Percentiles rank a stretch among this genome's conserved stretches.
Conservation (phyloP, 2,329 filamentous ascomycete genomes). For the Diaporthe sp. region DNA sequence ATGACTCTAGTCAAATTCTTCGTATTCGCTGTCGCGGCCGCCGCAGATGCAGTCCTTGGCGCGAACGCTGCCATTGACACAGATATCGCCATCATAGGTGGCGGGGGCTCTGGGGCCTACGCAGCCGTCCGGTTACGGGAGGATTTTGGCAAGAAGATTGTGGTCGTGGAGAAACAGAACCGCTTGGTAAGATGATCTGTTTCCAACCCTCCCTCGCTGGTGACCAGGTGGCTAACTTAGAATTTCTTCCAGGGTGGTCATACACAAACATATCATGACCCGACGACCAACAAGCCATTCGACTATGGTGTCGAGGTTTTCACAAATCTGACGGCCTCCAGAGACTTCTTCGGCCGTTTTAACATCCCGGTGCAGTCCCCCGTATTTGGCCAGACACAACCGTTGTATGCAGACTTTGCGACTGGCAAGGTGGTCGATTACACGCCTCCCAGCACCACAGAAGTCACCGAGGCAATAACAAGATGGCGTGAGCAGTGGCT, state of each 20-base stretch:
- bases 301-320: slow-evolving; percentile 7
- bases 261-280: not conserved
- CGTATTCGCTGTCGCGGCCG: no score
- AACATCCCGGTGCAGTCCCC: not conserved
- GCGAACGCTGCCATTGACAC: not conserved
- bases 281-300: not conserved
- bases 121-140: slow-evolving; percentile 2
- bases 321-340: not conserved
- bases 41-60: no score
- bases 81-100: slow-evolving; percentile 4
- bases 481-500: slow-evolving; percentile 17
- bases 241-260: slow-evolving; percentile 1
- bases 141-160: slow-evolving; percentile 10
- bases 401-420: not conserved
- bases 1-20: no score
- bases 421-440: not conserved
- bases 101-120: slow-evolving; percentile 3
- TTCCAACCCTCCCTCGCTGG: not conserved
- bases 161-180: slow-evolving; percentile 7
- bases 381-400: not conserved
- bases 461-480: not conserved
- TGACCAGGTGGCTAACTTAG: not conserved
- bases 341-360: slow-evolving; percentile 7
- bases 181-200: not conserved
- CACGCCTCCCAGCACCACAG: not conserved